Base-by-base conservation (phyloP, 768 basidiomycete species). In the Phylloporus arenicola region DNA sequence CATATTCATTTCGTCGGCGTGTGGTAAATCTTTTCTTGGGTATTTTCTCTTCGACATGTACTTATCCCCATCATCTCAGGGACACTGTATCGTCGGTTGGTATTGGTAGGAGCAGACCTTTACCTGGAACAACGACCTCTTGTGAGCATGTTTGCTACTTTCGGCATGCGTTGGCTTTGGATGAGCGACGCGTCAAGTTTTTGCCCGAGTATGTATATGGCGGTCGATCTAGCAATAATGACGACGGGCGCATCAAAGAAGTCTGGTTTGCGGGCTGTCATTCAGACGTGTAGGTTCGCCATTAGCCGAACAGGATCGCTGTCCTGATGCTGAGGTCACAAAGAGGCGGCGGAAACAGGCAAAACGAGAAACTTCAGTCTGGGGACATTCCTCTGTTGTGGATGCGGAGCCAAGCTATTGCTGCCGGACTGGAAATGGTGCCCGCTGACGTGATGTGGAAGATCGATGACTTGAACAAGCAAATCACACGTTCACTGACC, bases 21-120 rank as follows among this genome's bases (percentile, higher is more conserved):
- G 19, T 77, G 75, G 76, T 75, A 42, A 33, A 64, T 57, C 35
- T 52, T 43, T 43, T 10, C 27, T 16, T 20, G 19, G 1, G 12
- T 25, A 3, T 33, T 12, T 1, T 41, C 37, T 14, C 25, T 20
- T 47, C 24, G 29, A 12, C 6, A 24, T 11, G 13, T 38, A 16
- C 30, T 48, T 9, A 42, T 14, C 19, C 16, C 5, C 14, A 11
- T 16, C 10, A 27, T 27, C 3, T 4, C 43, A 77, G 75, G 75
- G 76, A 77, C 29, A 75, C 75, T 0, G 76, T 77, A 4, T 76
- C 76, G 3, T 74, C 75, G 0, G 65, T 77, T 38, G 73, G 76
- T 6, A 11, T 75, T 3, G 34, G 65, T 3, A 57, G 73, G 37
- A 55, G 50, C 12, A 63, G 52, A 12, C 61, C 52, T 19, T 49